Evolutionary conservation across 805 yeast genomes (phyloP).

Genomic region (Candida gorgasii): DNA sequence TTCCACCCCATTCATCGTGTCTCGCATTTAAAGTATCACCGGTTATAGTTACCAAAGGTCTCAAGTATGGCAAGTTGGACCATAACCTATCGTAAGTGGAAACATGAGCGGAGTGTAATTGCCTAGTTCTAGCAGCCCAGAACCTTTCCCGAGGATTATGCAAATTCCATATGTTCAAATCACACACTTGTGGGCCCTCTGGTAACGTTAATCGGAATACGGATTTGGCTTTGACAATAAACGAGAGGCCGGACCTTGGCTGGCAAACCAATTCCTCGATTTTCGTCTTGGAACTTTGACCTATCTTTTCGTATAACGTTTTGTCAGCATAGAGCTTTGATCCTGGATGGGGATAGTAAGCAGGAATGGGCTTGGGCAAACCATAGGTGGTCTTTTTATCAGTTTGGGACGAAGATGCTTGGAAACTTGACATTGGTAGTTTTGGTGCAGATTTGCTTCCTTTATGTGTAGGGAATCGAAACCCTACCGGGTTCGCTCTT

Average conservation of each 20-base stretch:
- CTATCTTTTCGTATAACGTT: slow-evolving; percentile 46
- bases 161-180: slow-evolving; percentile 63
- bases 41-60: slow-evolving; percentile 65
- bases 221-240: slow-evolving; percentile 61
- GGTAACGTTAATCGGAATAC: slow-evolving; percentile 62
- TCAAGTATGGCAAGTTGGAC: slow-evolving; percentile 64
- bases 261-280: slow-evolving; percentile 46
- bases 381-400: slow-evolving; percentile 35
- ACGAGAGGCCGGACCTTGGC: slow-evolving; percentile 60
- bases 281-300: slow-evolving; percentile 43
- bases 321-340: slow-evolving; percentile 54
- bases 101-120: slow-evolving; percentile 63
- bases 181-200: slow-evolving; percentile 73
- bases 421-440: too few relatives aligned
- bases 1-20: slow-evolving; percentile 65
- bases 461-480: slow-evolving; percentile 4
- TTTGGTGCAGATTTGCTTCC: too few relatives aligned
- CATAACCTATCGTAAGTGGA: slow-evolving; percentile 61
- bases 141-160: slow-evolving; percentile 63
- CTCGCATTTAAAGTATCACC: slow-evolving; percentile 58
- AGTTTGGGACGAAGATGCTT: slow-evolving; percentile 31
- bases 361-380: slow-evolving; percentile 50
- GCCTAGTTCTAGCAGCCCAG: slow-evolving; percentile 73
- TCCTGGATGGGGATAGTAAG: slow-evolving; percentile 57
- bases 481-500: background rate